Percentiles rank a stretch among this genome's conserved stretches.
Conservation (phyloP, 768 basidiomycete genomes). For the Fibroporia radiculosa region DNA sequence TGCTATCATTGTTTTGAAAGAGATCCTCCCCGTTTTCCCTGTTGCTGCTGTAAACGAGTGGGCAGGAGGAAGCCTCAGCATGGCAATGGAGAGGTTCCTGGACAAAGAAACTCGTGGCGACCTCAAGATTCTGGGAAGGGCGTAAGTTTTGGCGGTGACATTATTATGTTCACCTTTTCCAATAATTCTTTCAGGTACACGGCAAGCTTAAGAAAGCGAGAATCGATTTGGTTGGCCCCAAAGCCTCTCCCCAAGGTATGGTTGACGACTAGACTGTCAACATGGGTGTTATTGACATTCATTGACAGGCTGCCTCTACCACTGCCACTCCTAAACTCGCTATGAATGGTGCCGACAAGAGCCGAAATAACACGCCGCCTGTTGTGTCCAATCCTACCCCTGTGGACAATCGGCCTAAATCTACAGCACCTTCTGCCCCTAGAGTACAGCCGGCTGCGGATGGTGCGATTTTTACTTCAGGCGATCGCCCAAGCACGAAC, state of each 20-base stretch:
- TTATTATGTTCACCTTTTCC: constrained; percentile 3
- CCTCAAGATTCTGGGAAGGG: constrained; percentile 70
- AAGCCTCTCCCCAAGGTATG: constrained; percentile 28
- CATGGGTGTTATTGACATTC: not conserved
- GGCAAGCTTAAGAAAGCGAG: constrained; percentile 69
- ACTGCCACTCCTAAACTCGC: constrained; percentile 5
- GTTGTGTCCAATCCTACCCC: constrained; percentile 6
- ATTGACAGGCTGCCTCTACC: constrained; percentile 5
- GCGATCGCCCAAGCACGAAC: constrained; percentile 25
- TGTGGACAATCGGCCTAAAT: constrained; percentile 9
- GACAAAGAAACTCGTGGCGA: constrained; percentile 79
- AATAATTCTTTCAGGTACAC: constrained; percentile 42
- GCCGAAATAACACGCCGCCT: constrained; percentile 8
- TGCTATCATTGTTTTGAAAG: constrained; percentile 87
- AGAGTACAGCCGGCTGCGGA: constrained; percentile 40
- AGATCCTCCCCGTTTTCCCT: constrained; percentile 87
- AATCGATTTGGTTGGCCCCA: constrained; percentile 43
- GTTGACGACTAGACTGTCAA: not conserved
- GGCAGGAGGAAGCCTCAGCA: constrained; percentile 47
- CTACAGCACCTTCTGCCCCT: constrained; percentile 43
- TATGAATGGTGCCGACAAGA: constrained; percentile 8
- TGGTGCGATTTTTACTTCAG: constrained; percentile 17
- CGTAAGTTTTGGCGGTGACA: constrained; percentile 37
- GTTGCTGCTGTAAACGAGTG: constrained; percentile 46
- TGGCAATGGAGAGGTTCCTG: constrained; percentile 57